phyloP scores from a whole-genome alignment of 257 asterid genomes.

The Hygrophila difformis region DNA sequence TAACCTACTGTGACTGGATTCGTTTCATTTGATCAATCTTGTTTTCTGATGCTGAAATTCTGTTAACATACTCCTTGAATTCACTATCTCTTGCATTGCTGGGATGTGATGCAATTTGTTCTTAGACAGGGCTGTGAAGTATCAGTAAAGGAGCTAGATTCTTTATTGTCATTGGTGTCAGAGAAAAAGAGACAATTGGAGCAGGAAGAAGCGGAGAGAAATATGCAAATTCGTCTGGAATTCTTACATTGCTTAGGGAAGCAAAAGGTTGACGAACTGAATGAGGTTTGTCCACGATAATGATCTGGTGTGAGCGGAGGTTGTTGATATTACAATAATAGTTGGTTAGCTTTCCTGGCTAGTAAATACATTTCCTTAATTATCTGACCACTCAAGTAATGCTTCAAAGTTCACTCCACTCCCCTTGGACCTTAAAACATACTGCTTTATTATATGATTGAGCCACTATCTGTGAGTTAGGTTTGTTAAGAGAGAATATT shows the following conservation, averaged over 20 bases:
- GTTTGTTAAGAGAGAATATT: slow-evolving; percentile 2
- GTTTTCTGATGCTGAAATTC: too few relatives aligned
- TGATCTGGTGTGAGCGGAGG: neutral
- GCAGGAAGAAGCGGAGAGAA: slow-evolving; percentile 82
- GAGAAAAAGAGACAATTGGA: slow-evolving; percentile 73
- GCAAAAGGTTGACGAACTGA: slow-evolving; percentile 57
- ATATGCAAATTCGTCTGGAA: slow-evolving; percentile 65
- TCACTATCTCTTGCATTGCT: too few relatives aligned
- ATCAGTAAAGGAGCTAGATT: slow-evolving; percentile 58
- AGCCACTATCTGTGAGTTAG: neutral
- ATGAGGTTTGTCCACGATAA: slow-evolving; percentile 43
- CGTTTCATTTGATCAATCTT: too few relatives aligned
- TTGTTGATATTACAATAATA: neutral
- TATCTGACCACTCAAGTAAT: slow-evolving; percentile 3
- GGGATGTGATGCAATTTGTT: slow-evolving; percentile 18
- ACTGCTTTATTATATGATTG: slow-evolving; percentile 2
- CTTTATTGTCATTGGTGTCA: slow-evolving; percentile 44
- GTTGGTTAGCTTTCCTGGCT: slow-evolving; percentile 2
- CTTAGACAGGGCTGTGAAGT: slow-evolving; percentile 80
- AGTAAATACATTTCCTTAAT: slow-evolving; percentile 1
- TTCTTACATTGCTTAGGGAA: slow-evolving; percentile 57
- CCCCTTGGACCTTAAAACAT: slow-evolving; percentile 4
- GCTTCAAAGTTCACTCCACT: too few relatives aligned
- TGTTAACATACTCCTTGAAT: too few relatives aligned
- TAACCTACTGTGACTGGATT: too few relatives aligned